Base-by-base conservation (phyloP, 2,329 filamentous ascomycete species). In the Aspergillus ochraceoroseus region DNA sequence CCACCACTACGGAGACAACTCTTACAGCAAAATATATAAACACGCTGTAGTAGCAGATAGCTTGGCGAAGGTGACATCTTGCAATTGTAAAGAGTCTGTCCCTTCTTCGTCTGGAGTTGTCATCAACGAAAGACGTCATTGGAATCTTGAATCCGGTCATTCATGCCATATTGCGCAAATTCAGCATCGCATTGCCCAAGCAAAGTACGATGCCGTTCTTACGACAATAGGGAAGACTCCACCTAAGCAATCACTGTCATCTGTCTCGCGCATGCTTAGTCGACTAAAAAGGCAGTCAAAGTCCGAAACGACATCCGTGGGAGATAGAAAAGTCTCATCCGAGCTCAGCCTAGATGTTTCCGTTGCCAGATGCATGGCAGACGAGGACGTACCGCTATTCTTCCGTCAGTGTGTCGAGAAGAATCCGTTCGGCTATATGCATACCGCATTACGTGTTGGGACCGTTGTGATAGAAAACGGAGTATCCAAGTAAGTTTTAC, bases 401-500 rank as follows among this genome's bases (percentile, higher is more conserved):
- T 54, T 63, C 7, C 51, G 54, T 17, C 47, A 47, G 6, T 52
- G 58, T 20, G 49, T 56, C 0, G 55, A 63, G 15, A 56, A 57
- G 34, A 53, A 67, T 46, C 65, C 65, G 0, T 68, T 60, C 41
- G 61, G 58, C 3, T 62, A 67, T 35, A 57, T 68, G 1, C 66
- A 67, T 27, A 66, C 68, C 62, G 62, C 56, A 5, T 51, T 70
- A 7, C 56, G 66, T 0, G 35, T 70, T 14, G 67, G 67, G 0
- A 64, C 66, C 3, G 19, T 70, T 15, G 38, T 70, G 2, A 62
- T 70, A 29, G 64, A 69, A 47, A 69, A 68, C 42, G 66, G 62
- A 3, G 57, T 63, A 1, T 46, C 47, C 14, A 52, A 64, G 66
- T 68, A 53, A 54, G 63, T 58, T 12, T 4, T 2, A 32, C 37